A percentile compares a stretch with the other conserved stretches of the same genome.
These are phyloP conservation scores for Thermothielavioides terrestris DNA, from an alignment of 495 filamentous ascomycete species.

Conservation along the genomic window DNA sequence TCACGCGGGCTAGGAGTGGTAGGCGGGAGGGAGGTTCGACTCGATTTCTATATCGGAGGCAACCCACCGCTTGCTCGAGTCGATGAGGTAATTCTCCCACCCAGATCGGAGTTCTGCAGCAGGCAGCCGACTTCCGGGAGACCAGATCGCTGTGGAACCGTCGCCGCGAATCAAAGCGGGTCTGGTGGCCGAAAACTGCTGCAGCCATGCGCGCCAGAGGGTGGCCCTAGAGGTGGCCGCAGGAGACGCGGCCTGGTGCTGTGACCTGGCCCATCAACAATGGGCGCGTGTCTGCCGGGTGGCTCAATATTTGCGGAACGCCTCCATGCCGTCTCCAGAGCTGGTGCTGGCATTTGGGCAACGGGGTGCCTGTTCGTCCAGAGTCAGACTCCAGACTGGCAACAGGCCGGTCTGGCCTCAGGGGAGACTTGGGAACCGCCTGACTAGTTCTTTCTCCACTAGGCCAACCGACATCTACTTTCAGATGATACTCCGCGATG, in stretches of 20 bases:
- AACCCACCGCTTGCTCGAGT: not conserved
- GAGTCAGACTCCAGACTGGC: too few relatives aligned
- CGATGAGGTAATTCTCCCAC: slow-evolving; percentile 10
- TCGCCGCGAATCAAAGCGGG: slow-evolving; percentile 15
- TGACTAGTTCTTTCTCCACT: too few relatives aligned
- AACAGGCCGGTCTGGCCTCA: too few relatives aligned
- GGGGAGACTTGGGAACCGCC: too few relatives aligned
- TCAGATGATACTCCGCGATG: too few relatives aligned
- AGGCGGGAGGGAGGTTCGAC: not conserved
- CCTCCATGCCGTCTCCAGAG: not conserved
- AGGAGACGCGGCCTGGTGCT: slow-evolving; percentile 2
- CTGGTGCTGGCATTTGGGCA: too few relatives aligned
- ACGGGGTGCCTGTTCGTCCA: too few relatives aligned
- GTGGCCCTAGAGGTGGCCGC: slow-evolving; percentile 10
- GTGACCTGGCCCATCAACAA: not conserved
- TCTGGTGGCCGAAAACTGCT: slow-evolving; percentile 8
- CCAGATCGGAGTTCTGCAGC: not conserved
- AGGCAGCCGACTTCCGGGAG: slow-evolving; percentile 4
- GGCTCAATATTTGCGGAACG: not conserved
- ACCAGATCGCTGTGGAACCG: slow-evolving; percentile 10
- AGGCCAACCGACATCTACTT: too few relatives aligned
- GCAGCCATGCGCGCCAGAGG: slow-evolving; percentile 5
- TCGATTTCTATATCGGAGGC: not conserved
- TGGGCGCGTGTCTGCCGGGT: not conserved
- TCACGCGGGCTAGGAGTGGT: not conserved